A percentile compares a stretch with the other conserved stretches of the same genome.
Evolutionary conservation across 208 protist genomes (phyloP).

Genomic region (Trypanosomatidae sp.): DNA sequence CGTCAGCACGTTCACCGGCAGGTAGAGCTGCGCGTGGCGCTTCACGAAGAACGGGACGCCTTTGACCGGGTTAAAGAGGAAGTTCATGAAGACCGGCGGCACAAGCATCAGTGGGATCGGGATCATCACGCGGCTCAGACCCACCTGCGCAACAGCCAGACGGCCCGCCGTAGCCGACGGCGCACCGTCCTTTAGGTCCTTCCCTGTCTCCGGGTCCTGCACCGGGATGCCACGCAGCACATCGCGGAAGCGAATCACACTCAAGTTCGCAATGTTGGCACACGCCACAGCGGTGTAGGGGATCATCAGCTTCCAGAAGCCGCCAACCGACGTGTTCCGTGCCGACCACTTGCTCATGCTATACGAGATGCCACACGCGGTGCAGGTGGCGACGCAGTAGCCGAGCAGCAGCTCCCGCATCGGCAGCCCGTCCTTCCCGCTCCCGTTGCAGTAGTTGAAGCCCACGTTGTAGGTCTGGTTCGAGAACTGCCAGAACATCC

Average conservation of each 20-base stretch:
- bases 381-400: slow-evolving; percentile 36
- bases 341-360: slow-evolving; percentile 20
- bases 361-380: slow-evolving; percentile 27
- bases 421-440: slow-evolving; percentile 63
- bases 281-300: slow-evolving; percentile 81
- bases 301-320: slow-evolving; percentile 39
- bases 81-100: slow-evolving; percentile 69
- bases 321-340: neutral
- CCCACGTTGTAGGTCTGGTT: slow-evolving; percentile 93
- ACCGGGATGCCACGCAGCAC: slow-evolving; percentile 65
- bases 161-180: slow-evolving; percentile 65
- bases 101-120: slow-evolving; percentile 67
- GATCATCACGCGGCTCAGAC: slow-evolving; percentile 62
- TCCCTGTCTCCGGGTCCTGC: slow-evolving; percentile 50
- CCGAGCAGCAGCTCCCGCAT: slow-evolving; percentile 37
- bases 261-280: slow-evolving; percentile 78
- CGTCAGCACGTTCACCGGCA: slow-evolving; percentile 47
- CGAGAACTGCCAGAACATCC: slow-evolving; percentile 87
- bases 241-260: slow-evolving; percentile 77
- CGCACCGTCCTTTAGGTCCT: slow-evolving; percentile 42
- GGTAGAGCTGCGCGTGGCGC: slow-evolving; percentile 36
- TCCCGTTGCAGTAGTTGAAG: slow-evolving; percentile 93
- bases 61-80: slow-evolving; percentile 34
- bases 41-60: slow-evolving; percentile 37
- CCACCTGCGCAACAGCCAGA: slow-evolving; percentile 66